Evolutionary conservation across 352 stramenopile species (phyloP), one percentile per base, ranked within the genome.

Genomic region (Phytophthora nicotianae): DNA sequence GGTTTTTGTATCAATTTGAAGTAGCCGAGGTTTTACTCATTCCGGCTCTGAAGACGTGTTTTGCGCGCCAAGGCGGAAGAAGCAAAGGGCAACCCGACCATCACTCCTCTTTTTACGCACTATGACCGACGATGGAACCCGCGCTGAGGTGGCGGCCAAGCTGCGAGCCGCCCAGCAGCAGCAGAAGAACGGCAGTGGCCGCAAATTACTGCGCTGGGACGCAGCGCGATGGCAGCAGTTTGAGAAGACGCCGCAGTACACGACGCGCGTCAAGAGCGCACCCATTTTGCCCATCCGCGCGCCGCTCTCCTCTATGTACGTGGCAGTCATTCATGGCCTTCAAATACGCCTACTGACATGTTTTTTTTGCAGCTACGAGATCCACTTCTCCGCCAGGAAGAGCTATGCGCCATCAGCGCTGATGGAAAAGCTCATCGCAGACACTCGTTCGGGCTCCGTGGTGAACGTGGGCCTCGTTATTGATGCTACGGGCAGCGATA

Each of bases 371-470:
- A 93, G 85, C 50, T 95, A 95, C 35, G 87, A 96, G 69, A 89
- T 94, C 60, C 82, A 96, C 43, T 92, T 88, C 46, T 74, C 74
- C 9, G 61, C 72, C 38, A 76, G 83, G 27, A 79, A 75, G 33
- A 83, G 71, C 59, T 84, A 88, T 42, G 66, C 84, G 35, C 87
- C 87, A 2, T 92, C 84, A 1, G 68, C 70, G 13, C 56, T 96
- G 21, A 94, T 96, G 85, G 87, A 96, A 55, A 88, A 86, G 37
- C 78, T 95, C 27, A 88, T 96, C 50, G 67, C 79, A 9, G 65
- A 83, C 53, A 76, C 81, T 35, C 75, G 79, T 19, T 78, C 70
- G 1, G 85, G 82, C 20, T 73, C 79, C 8, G 74, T 91, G 19
- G 68, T 88, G 53, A 91, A 88, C 41, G 71, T 96, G 14, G 85